phyloP scores from a whole-genome alignment of 169 alveolate genomes.

The Eimeria sp. region DNA sequence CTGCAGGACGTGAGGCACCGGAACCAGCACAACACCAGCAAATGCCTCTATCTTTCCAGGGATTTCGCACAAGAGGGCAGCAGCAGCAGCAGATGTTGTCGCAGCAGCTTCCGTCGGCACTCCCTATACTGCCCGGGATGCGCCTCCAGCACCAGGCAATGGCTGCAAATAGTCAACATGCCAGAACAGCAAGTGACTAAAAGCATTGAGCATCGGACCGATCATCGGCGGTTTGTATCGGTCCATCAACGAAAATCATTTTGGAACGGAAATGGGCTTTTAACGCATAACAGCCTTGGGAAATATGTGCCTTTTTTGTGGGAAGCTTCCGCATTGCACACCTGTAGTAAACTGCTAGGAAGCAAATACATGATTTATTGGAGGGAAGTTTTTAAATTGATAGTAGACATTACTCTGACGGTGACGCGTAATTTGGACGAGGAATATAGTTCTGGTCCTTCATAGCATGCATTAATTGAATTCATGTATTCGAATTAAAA shows the following conservation, averaged over 20 bases:
- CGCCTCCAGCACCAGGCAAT: constrained; percentile 7
- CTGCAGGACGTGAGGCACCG: neutral
- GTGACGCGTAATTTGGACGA: too few relatives aligned
- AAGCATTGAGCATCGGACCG: too few relatives aligned
- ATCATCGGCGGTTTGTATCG: neutral
- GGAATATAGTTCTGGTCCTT: too few relatives aligned
- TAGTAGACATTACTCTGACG: neutral
- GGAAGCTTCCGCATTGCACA: neutral
- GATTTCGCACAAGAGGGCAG: constrained; percentile 40
- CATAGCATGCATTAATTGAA: too few relatives aligned
- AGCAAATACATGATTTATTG: neutral
- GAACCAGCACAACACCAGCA: constrained; percentile 37
- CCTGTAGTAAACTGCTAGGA: neutral
- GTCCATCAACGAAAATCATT: neutral
- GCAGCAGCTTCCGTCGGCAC: constrained; percentile 5
- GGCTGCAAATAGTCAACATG: neutral
- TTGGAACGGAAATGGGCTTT: neutral
- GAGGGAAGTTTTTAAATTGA: neutral
- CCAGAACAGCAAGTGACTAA: neutral
- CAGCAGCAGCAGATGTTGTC: constrained; percentile 26
- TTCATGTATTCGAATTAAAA: too few relatives aligned
- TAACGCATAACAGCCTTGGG: neutral
- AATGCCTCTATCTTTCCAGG: neutral
- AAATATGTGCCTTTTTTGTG: neutral
- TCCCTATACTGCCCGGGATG: neutral